A percentile compares a stretch with the other conserved stretches of the same genome.
Conservation (phyloP, 2,329 filamentous ascomycete genomes). For the Sclerotinia subarctica region DNA sequence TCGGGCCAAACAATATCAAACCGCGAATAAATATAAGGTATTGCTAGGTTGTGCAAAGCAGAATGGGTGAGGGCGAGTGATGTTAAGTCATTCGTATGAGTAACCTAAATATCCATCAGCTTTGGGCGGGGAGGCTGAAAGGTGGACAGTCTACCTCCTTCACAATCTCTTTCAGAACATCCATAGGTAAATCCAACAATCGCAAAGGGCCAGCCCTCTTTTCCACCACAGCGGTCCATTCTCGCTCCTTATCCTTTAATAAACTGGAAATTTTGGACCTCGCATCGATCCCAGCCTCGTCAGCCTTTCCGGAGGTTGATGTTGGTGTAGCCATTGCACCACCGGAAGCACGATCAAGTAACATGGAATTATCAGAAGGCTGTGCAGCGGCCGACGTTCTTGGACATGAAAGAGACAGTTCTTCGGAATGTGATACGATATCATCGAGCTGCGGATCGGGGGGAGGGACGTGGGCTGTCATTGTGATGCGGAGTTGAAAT, state of each 20-base stretch:
- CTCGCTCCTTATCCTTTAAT: slow-evolving; percentile 59
- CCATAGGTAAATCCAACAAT: slow-evolving; percentile 72
- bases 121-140: background rate
- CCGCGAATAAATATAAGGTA: slow-evolving; percentile 77
- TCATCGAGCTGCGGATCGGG: slow-evolving; percentile 33
- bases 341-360: slow-evolving; percentile 24
- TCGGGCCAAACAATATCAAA: slow-evolving; percentile 91
- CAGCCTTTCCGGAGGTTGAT: slow-evolving; percentile 26
- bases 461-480: slow-evolving; percentile 32
- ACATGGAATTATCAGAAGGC: slow-evolving; percentile 28
- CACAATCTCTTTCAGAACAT: slow-evolving; percentile 74
- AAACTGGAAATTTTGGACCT: slow-evolving; percentile 42
- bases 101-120: slow-evolving; percentile 52
- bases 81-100: slow-evolving; percentile 77
- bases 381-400: slow-evolving; percentile 36
- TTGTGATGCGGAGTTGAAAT: slow-evolving; percentile 20
- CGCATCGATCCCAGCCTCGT: slow-evolving; percentile 31
- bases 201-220: slow-evolving; percentile 56
- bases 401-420: slow-evolving; percentile 30
- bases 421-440: slow-evolving; percentile 35
- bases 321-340: slow-evolving; percentile 20
- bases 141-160: slow-evolving; percentile 59
- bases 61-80: slow-evolving; percentile 76
- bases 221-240: slow-evolving; percentile 62
- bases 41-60: slow-evolving; percentile 68